Conservation (phyloP, 352 stramenopile species). For the Saprolegnia parasitica region DNA sequence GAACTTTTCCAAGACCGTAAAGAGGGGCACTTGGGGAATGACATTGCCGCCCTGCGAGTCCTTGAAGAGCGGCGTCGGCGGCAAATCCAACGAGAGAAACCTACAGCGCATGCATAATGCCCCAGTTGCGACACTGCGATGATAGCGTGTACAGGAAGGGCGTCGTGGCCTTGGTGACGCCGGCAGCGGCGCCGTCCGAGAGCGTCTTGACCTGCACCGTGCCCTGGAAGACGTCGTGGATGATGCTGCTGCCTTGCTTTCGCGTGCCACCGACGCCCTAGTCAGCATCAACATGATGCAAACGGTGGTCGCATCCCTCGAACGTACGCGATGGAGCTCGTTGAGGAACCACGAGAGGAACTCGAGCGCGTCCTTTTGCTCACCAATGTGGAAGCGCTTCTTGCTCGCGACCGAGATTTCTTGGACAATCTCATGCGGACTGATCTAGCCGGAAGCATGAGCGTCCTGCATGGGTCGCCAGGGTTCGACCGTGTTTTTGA, state of each 20-base stretch:
- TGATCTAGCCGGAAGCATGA: slow-evolving; percentile 48
- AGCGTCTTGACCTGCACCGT: slow-evolving; percentile 90
- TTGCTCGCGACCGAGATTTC: slow-evolving; percentile 93
- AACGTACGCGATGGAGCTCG: slow-evolving; percentile 85
- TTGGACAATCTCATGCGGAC: slow-evolving; percentile 96
- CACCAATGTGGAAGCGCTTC: slow-evolving; percentile 93
- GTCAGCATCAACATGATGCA: no score
- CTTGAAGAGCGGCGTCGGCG: slow-evolving; percentile 98
- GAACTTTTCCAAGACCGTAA: slow-evolving; percentile 97
- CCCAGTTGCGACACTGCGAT: not conserved
- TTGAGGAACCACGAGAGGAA: slow-evolving; percentile 97
- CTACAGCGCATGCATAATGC: slow-evolving; percentile 43
- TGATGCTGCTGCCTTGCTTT: slow-evolving; percentile 87
- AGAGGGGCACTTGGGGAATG: slow-evolving; percentile 95
- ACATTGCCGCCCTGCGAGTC: slow-evolving; percentile 95
- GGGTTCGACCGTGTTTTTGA: slow-evolving; percentile 96
- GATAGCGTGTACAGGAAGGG: slow-evolving; percentile 56
- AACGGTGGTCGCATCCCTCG: no score
- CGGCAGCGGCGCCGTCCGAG: slow-evolving; percentile 22
- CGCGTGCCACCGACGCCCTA: slow-evolving; percentile 76
- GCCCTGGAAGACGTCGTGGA: slow-evolving; percentile 96
- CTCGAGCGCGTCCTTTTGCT: slow-evolving; percentile 92
- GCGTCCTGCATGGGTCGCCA: no score
- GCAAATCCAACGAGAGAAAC: slow-evolving; percentile 96
- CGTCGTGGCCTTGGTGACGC: slow-evolving; percentile 41